These are phyloP conservation scores for Xanthoparmelia taractica DNA, from an alignment of 495 filamentous ascomycete genomes.

Conservation along the genomic window DNA sequence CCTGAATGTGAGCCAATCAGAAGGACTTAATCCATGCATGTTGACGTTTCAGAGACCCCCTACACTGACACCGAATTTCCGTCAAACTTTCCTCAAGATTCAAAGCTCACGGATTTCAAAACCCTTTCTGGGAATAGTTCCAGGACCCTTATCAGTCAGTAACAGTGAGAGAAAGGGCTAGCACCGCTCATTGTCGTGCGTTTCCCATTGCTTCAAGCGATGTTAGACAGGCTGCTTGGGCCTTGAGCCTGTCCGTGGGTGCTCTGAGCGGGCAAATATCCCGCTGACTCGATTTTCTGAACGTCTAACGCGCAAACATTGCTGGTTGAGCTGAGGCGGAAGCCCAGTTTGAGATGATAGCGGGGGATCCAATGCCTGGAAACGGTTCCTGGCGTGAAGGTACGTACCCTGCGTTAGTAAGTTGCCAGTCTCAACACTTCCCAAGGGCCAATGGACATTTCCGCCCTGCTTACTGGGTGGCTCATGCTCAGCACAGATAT, in stretches of 20 bases:
- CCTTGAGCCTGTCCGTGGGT: no score
- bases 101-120: background rate
- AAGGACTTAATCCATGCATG: background rate
- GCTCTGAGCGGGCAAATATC: no score
- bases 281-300: background rate
- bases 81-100: background rate
- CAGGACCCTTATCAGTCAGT: background rate
- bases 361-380: background rate
- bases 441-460: no score
- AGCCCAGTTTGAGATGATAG: no score
- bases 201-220: background rate
- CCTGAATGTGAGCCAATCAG: background rate
- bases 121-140: background rate
- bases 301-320: background rate
- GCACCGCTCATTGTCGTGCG: background rate
- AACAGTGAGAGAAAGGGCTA: background rate
- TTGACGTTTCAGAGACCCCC: no score
- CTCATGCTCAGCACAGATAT: no score
- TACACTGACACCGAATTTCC: no score
- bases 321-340: background rate
- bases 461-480: no score
- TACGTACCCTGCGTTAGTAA: background rate
- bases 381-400: background rate
- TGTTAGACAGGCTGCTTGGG: background rate
- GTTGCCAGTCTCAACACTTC: background rate